These are phyloP conservation scores for Alternaria ethzedia DNA, from an alignment of 2,329 filamentous ascomycete genomes.

Conservation along the genomic window DNA sequence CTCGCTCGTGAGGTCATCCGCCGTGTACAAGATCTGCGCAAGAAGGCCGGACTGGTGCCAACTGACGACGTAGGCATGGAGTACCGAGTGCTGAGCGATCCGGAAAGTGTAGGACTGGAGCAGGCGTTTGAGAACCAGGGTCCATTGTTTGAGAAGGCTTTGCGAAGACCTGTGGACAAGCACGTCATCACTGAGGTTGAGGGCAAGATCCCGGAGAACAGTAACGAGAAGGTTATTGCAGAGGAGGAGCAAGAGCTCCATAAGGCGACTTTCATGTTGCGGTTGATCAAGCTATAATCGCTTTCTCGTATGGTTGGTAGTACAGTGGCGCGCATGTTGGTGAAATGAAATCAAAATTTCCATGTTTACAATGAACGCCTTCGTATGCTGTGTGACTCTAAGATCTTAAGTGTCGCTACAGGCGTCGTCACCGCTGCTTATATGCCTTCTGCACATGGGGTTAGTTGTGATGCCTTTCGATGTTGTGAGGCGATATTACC, in stretches of 20 bases:
- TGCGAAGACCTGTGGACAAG: slow-evolving; percentile 78
- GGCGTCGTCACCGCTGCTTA: slow-evolving; percentile 34
- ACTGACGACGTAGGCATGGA: slow-evolving; percentile 98
- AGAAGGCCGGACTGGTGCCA: slow-evolving; percentile 87
- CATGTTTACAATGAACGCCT: background rate
- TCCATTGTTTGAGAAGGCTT: slow-evolving; percentile 73
- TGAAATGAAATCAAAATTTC: slow-evolving; percentile 14
- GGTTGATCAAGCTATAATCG: slow-evolving; percentile 71
- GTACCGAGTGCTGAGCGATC: slow-evolving; percentile 81
- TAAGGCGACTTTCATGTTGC: slow-evolving; percentile 79
- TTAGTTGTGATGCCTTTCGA: background rate
- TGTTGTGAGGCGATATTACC: slow-evolving; percentile 59
- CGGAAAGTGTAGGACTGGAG: slow-evolving; percentile 75
- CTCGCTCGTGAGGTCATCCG: slow-evolving; percentile 92
- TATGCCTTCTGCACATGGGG: slow-evolving; percentile 29
- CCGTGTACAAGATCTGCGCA: slow-evolving; percentile 87
- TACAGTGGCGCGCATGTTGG: slow-evolving; percentile 11
- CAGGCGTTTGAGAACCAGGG: slow-evolving; percentile 73
- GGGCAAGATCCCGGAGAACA: slow-evolving; percentile 62
- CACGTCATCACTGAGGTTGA: slow-evolving; percentile 66
- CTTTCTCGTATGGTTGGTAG: background rate
- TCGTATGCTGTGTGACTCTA: background rate
- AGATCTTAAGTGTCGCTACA: too few species aligned
- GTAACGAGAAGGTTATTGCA: slow-evolving; percentile 66
- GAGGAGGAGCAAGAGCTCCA: slow-evolving; percentile 88